A percentile compares a stretch with the other conserved stretches of the same genome.
phyloP scores from a whole-genome alignment of 2,329 filamentous ascomycete genomes.

The Fusarium circinatum region DNA sequence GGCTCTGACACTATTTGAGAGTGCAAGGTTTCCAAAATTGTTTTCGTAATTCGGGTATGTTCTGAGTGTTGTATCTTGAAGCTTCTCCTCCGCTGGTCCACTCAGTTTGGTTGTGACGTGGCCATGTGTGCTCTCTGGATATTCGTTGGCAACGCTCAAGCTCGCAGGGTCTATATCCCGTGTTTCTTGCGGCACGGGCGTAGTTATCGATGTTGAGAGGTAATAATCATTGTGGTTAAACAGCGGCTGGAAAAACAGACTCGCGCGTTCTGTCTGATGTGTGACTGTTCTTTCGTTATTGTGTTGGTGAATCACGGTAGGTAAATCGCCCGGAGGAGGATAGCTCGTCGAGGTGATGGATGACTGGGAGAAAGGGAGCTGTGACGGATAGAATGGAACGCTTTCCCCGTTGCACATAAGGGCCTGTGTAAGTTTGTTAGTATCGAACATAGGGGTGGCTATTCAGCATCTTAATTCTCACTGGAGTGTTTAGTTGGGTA shows the following conservation, averaged over 20 bases:
- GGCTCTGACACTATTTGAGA: not conserved
- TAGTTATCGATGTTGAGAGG: not conserved
- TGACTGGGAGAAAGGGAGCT: not conserved
- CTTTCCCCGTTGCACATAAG: accelerated
- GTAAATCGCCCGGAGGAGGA: accelerated
- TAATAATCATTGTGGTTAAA: not conserved
- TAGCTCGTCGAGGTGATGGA: accelerated
- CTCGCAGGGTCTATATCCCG: accelerated
- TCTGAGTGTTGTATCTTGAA: accelerated
- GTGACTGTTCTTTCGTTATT: accelerated
- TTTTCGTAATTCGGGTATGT: not conserved
- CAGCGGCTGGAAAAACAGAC: not conserved
- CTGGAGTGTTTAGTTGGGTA: not conserved
- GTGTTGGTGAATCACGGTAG: accelerated
- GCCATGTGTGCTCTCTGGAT: accelerated
- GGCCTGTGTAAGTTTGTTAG: not conserved
- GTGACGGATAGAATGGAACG: accelerated
- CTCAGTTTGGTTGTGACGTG: accelerated
- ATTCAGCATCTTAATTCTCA: not conserved
- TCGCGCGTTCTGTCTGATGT: accelerated
- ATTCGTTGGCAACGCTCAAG: accelerated
- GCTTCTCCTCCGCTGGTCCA: too few species aligned
- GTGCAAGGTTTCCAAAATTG: conserved; percentile 3
- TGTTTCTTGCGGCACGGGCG: not conserved
- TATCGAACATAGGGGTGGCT: accelerated